A percentile compares a stretch with the other conserved stretches of the same genome.
Conservation (phyloP, 768 basidiomycete species). For the Baorangia bicolor region DNA sequence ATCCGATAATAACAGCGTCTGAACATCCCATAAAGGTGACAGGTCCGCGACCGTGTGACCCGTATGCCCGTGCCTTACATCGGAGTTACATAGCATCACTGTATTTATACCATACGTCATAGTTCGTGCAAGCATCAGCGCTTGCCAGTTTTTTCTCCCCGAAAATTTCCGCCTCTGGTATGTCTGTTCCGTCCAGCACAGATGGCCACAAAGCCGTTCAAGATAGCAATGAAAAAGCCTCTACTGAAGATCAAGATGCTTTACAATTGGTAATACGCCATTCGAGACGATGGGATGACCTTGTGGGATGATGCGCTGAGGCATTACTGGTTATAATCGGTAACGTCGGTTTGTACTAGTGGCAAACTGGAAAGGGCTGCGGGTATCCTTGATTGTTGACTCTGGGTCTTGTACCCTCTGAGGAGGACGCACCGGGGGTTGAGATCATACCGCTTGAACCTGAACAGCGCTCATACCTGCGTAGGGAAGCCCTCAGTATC, state of each 20-base stretch:
- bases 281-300: slow-evolving; percentile 30
- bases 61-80: slow-evolving; percentile 6
- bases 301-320: slow-evolving; percentile 30
- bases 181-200: slow-evolving; percentile 22
- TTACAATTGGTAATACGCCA: slow-evolving; percentile 55
- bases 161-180: slow-evolving; percentile 1
- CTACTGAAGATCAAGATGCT: slow-evolving; percentile 44
- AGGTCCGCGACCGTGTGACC: background rate
- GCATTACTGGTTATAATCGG: slow-evolving; percentile 50
- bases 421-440: slow-evolving; percentile 55
- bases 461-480: slow-evolving; percentile 98
- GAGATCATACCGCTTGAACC: slow-evolving; percentile 98
- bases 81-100: slow-evolving; percentile 28
- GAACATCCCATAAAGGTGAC: slow-evolving; percentile 31
- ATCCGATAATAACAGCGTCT: slow-evolving; percentile 33
- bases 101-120: slow-evolving; percentile 32
- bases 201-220: slow-evolving; percentile 13
- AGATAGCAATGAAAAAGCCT: slow-evolving; percentile 25
- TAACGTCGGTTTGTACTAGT: slow-evolving; percentile 73
- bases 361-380: slow-evolving; percentile 78
- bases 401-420: slow-evolving; percentile 15
- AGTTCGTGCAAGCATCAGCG: background rate
- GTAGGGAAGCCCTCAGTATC: slow-evolving; percentile 93
- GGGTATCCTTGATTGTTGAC: slow-evolving; percentile 70
- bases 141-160: background rate